Percentiles rank a stretch among this genome's conserved stretches.
Evolutionary conservation across 768 basidiomycete species (phyloP).

Genomic region (Pulveroboletus ravenelii): DNA sequence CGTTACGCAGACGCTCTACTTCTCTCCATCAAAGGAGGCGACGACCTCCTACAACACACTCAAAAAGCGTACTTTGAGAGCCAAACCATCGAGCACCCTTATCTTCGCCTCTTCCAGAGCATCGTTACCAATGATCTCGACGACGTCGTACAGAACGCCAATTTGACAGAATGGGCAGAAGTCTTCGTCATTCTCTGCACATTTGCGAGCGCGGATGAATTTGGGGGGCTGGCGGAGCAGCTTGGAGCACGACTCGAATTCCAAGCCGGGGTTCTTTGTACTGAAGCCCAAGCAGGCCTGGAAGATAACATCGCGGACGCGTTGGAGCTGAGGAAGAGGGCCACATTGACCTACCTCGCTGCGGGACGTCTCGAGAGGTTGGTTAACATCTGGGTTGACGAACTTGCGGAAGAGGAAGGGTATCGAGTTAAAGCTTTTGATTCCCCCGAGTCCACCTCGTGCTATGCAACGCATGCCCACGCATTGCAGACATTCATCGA

Average conservation of each 20-base stretch:
- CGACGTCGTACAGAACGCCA: slow-evolving; percentile 95
- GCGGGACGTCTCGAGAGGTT: slow-evolving; percentile 84
- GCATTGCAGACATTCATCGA: slow-evolving; percentile 93
- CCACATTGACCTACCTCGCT: slow-evolving; percentile 90
- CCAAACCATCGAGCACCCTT: slow-evolving; percentile 69
- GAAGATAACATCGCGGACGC: slow-evolving; percentile 33
- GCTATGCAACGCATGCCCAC: slow-evolving; percentile 75
- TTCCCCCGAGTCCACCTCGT: slow-evolving; percentile 41
- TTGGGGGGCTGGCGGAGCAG: slow-evolving; percentile 82
- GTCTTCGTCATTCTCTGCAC: slow-evolving; percentile 96
- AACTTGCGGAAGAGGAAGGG: slow-evolving; percentile 81
- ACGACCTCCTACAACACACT: slow-evolving; percentile 79
- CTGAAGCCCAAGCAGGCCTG: slow-evolving; percentile 41
- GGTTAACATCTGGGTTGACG: slow-evolving; percentile 88
- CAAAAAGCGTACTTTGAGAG: slow-evolving; percentile 93
- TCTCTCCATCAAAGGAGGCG: slow-evolving; percentile 86
- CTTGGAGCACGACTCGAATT: slow-evolving; percentile 89
- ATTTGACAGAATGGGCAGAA: slow-evolving; percentile 91
- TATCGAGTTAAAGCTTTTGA: slow-evolving; percentile 39
- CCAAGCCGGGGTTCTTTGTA: slow-evolving; percentile 60
- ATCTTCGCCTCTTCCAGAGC: slow-evolving; percentile 90
- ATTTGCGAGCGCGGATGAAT: slow-evolving; percentile 82
- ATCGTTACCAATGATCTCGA: slow-evolving; percentile 89
- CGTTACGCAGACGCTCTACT: slow-evolving; percentile 94
- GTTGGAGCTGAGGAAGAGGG: slow-evolving; percentile 70